Base-by-base conservation (phyloP, 768 basidiomycete species). In the Strobilomyces echinocephalus region DNA sequence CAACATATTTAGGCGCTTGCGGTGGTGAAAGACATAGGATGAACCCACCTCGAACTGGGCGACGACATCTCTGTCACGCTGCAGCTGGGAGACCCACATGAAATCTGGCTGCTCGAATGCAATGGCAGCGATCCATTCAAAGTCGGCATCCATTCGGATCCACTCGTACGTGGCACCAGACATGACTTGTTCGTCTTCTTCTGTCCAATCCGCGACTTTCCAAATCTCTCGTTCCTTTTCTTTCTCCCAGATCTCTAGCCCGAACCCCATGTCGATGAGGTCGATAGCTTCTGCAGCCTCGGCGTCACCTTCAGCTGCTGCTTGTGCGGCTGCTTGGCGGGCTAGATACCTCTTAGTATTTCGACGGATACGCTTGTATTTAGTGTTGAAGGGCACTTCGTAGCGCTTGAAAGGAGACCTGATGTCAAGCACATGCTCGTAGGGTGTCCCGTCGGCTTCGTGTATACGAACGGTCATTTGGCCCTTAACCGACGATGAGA, bases 381-480 rank as follows among this genome's bases (percentile, higher is more conserved):
- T 97, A 6, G 94, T 95, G 67, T 97, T 99, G 78, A 98, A 98
- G 2, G 95, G 94, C 1, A 99, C 91, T 65, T 97, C 94, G 66
- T 91, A 97, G n/a, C 87, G 87, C 67, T 97, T 97, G 75, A 88
- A 91, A 1, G 83, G 71, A 24, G 80, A 82, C 38, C 86, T 84
- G 55, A 98, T 91, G 66, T 97, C 93, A 39, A 99, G 77, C 21
- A 99, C 92, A 66, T 99, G 97, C 68, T 99, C 97, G 66, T 97
- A 98, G 1, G 97, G 95, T 35, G 97, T 98, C 4, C 95, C 97
- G 67, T 99, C 97, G 1, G 95, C 97, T 76, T 99, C 97, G 64
- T 98, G 95, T 48, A 98, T 97, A 30, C 97, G 91, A 54, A 99
- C 88, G 26, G 97, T 98, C 88, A 99, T 92, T 77, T 94, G 91